Base-by-base conservation (phyloP, 345 rosid genomes). In the Citrus maxima region DNA sequence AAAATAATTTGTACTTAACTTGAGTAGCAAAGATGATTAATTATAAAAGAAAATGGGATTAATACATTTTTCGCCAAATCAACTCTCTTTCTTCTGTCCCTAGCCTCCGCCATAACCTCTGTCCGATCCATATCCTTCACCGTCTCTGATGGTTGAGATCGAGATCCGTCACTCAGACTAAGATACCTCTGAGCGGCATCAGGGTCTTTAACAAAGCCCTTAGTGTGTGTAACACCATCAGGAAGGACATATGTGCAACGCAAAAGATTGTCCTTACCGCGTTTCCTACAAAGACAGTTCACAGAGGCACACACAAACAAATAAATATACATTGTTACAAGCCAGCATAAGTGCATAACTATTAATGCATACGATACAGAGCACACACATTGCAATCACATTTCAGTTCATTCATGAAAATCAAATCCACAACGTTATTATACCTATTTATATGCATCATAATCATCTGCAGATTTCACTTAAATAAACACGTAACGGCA, bases 241-340 rank as follows among this genome's bases (percentile, higher is more conserved):
- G 98, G 98, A 79, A 95, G 93, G 70, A 92, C 97, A 78, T 95
- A 95, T 0, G 95, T 90, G 79, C 92, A 87, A 76, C 92, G 86
- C 16, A 93, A 77, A 3, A 86, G 79, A 86, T 91, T 95, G 68
- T 79, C 83, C 55, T 67, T 80, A n/a, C 93, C 97, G 22, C 88
- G 83, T 67, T 87, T 88, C 89, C 92, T 91, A 72, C 42, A 76
- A 65, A 68, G 32, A 18, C 19, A 27, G 61, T 37, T 28, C 67
- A 76, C 3, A 13, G 2, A 19, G 0, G 32, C 5, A 21, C 18
- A 30, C 18, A 34, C 18, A 73, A 38, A 59, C 40, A 7, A 72
- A 72, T 7, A 7, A 72, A 72, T 14, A 56, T 22, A 72, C 22
- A 34, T 55, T 4, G 19, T 30, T 2, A 49, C 10, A 42, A 42